Evolutionary conservation across 805 yeast genomes (phyloP).

Genomic region (Starmerella asiatica): DNA sequence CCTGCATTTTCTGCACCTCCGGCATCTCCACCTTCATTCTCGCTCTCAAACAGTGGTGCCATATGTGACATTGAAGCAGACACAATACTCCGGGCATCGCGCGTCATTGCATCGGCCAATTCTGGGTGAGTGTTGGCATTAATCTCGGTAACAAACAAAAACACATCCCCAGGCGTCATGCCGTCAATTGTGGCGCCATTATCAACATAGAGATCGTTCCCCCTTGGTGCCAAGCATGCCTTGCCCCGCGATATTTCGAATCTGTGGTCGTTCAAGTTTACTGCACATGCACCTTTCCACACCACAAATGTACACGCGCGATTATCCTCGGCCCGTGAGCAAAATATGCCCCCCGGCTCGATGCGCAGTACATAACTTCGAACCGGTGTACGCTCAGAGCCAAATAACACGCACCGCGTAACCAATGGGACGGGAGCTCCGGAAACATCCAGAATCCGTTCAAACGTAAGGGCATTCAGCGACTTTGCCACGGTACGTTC

Average conservation of each 20-base stretch:
- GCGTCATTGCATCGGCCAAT: constrained; percentile 12
- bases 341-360: constrained; percentile 11
- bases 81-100: constrained; percentile 12
- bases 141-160: constrained; percentile 12
- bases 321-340: constrained; percentile 10
- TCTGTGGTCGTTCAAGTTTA: constrained; percentile 9
- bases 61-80: not conserved
- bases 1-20: too few species aligned
- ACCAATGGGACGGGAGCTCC: constrained; percentile 10
- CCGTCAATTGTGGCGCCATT: constrained; percentile 7
- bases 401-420: constrained; percentile 7
- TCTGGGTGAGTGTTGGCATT: constrained; percentile 9
- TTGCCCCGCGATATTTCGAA: constrained; percentile 15
- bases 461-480: constrained; percentile 10
- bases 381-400: constrained; percentile 5
- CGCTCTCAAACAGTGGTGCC: not conserved
- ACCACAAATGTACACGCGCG: constrained; percentile 16
- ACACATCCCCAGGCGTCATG: constrained; percentile 5
- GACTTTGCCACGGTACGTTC: constrained; percentile 17
- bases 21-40: too few species aligned
- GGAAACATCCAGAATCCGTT: constrained; percentile 2
- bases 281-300: constrained; percentile 16
- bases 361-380: constrained; percentile 11
- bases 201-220: constrained; percentile 16
- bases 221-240: constrained; percentile 17